Evolutionary conservation across 192 early-diverging fungal genomes (phyloP), one percentile per base, ranked within the genome.

Genomic region (Dispira parvispora): DNA sequence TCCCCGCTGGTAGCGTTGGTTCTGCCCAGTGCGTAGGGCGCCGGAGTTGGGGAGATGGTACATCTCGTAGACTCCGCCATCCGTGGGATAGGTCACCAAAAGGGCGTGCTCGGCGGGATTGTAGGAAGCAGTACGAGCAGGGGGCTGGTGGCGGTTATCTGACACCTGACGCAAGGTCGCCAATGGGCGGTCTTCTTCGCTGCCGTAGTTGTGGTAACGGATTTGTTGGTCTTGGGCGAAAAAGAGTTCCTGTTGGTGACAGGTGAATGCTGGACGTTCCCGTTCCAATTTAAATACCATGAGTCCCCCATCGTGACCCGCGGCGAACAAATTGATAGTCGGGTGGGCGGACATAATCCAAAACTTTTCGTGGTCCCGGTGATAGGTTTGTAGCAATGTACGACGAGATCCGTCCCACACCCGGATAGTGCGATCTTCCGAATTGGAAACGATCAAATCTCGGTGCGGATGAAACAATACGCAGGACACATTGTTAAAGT

Each of bases 261-360:
- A 80, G 8, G 86, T 79, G 63, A 85, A 85, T 20, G 96, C 93
- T 0, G 94, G 94, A 55, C 96, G 84, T 73, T 99, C 96, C 52
- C 96, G 79, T 73, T 99, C 96, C 28, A 99, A 76, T 70, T 99
- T 99, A 74, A 97, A 99, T 14, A 99, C 96, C 68, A 96, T 89
- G 63, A 99, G 73, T 50, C 96, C 96, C 69, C 85, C 90, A 71
- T 99, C 96, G 68, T 99, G 96, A 53, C 91, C 90, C 23, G 93
- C 95, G 47, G 96, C 96, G 83, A 99, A 98, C 42, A 99, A 69
- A 68, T 99, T 99, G 47, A 99, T 80, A 67, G 95, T 91, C 8
- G 96, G 96, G 68, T 99, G 96, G 27, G 93, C 90, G 2, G 88
- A 84, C 44, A 99, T 67, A 54, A 89, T 87, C 96, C 96, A 99